Conservation (phyloP, 1,284 basidiomycete genomes). For the Lignosus rhinocerotis region DNA sequence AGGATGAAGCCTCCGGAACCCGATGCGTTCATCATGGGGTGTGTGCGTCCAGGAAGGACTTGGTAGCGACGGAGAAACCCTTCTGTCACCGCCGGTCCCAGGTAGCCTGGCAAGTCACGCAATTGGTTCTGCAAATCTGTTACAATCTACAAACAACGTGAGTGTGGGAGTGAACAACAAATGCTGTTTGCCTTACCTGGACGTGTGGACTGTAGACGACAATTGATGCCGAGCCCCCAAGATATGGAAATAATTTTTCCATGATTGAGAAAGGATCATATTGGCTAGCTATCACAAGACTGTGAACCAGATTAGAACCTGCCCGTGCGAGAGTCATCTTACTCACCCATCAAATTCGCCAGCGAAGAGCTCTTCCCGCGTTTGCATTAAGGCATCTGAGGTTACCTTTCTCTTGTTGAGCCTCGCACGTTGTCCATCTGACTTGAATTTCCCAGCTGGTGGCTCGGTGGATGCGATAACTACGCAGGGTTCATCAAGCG, state of each 20-base stretch:
- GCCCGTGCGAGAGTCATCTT: not conserved
- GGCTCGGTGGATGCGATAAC: conserved; percentile 61
- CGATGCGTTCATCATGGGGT: conserved; percentile 92
- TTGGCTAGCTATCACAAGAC: conserved; percentile 81
- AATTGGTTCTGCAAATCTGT: conserved; percentile 77
- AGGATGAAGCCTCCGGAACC: conserved; percentile 90
- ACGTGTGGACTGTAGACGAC: conserved; percentile 85
- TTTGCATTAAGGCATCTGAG: conserved; percentile 57
- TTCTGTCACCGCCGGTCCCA: conserved; percentile 85
- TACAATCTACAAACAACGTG: conserved; percentile 49
- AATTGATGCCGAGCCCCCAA: conserved; percentile 85
- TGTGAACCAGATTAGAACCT: conserved; percentile 32
- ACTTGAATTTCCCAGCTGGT: conserved; percentile 50
- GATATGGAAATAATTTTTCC: conserved; percentile 70
- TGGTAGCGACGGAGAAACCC: conserved; percentile 92
- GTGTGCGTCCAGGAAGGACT: conserved; percentile 91
- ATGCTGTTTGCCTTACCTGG: conserved; percentile 49
- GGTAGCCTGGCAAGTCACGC: conserved; percentile 65
- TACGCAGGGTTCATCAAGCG: conserved; percentile 24
- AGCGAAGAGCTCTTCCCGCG: conserved; percentile 80
- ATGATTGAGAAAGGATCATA: conserved; percentile 88
- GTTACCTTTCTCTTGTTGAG: conserved; percentile 72
- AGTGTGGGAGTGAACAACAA: not conserved
- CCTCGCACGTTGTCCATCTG: conserved; percentile 69
- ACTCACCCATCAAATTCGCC: conserved; percentile 87